Percentiles rank a stretch among this genome's conserved stretches.
Conservation (phyloP, 768 basidiomycete genomes). For the Mycena filopes region DNA sequence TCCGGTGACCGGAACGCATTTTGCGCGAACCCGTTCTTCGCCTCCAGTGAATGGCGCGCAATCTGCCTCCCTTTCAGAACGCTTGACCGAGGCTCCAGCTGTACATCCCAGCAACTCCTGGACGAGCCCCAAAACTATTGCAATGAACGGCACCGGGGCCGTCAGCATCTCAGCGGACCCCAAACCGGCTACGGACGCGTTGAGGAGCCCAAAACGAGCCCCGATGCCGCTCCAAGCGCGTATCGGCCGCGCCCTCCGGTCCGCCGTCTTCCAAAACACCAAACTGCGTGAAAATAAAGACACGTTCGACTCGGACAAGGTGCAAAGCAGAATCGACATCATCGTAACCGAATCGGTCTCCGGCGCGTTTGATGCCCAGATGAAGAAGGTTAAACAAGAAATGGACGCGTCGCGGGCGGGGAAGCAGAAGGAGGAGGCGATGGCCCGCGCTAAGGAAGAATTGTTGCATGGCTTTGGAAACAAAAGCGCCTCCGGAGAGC, state of each 20-base stretch:
- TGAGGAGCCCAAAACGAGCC: conserved; percentile 2
- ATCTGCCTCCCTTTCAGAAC: neutral
- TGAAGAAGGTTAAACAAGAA: conserved; percentile 22
- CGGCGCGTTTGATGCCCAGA: conserved; percentile 25
- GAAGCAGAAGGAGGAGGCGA: conserved; percentile 7
- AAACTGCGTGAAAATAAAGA: conserved; percentile 4
- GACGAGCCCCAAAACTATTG: neutral
- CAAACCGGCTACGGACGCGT: conserved; percentile 1
- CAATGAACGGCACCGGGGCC: neutral
- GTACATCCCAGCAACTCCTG: neutral
- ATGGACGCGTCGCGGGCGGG: conserved; percentile 6
- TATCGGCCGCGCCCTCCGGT: conserved; percentile 13
- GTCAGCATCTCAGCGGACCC: neutral
- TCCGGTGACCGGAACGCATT: neutral
- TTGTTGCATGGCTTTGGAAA: conserved; percentile 20
- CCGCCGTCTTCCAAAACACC: conserved; percentile 18
- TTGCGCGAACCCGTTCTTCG: neutral
- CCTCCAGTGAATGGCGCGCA: neutral
- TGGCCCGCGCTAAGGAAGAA: conserved; percentile 17
- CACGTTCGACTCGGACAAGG: neutral
- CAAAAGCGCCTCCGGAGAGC: conserved; percentile 1
- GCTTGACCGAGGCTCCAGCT: neutral
- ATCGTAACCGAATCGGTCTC: conserved; percentile 16
- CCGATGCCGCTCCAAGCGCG: conserved; percentile 11
- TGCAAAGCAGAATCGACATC: conserved; percentile 15